phyloP scores from a whole-genome alignment of 139 green algal genomes.

The Klebsormidium nitens region DNA sequence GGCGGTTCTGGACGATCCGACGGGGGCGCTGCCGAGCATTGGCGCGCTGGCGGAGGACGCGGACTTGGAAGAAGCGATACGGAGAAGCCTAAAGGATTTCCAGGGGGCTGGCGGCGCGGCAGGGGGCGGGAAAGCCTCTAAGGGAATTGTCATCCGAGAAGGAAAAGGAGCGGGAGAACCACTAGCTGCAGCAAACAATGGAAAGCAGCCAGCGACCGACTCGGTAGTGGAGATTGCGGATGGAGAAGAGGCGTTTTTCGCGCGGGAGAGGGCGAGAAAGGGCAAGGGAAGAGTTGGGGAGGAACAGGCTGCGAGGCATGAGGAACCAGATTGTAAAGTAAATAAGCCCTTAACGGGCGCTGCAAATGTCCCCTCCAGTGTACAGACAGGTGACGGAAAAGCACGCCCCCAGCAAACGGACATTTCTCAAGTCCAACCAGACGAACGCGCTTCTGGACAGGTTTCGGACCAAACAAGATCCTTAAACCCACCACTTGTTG shows the following conservation, averaged over 20 bases:
- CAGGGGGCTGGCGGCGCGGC: neutral
- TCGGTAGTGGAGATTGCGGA: neutral
- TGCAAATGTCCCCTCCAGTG: too few relatives aligned
- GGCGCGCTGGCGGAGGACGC: conserved; percentile 3
- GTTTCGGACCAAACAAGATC: too few relatives aligned
- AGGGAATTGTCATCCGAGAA: neutral
- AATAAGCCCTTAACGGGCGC: too few relatives aligned
- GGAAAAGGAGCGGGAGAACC: neutral
- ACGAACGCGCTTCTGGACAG: too few relatives aligned
- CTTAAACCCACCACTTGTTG: too few relatives aligned
- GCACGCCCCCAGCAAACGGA: too few relatives aligned
- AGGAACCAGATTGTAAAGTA: too few relatives aligned
- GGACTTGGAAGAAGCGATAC: conserved; percentile 22
- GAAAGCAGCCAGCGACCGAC: too few relatives aligned
- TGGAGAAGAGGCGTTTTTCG: neutral
- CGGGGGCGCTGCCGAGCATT: too few relatives aligned
- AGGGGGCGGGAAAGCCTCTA: neutral
- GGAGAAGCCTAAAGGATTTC: conserved; percentile 22
- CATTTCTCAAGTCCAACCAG: too few relatives aligned
- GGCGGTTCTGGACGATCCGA: too few relatives aligned
- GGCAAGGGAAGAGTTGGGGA: neutral
- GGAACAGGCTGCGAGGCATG: neutral
- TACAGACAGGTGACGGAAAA: too few relatives aligned
- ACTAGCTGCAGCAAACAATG: neutral
- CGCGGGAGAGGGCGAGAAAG: neutral